These are phyloP conservation scores for Rubroshorea leprosula DNA, from an alignment of 345 rosid genomes.

Conservation along the genomic window DNA sequence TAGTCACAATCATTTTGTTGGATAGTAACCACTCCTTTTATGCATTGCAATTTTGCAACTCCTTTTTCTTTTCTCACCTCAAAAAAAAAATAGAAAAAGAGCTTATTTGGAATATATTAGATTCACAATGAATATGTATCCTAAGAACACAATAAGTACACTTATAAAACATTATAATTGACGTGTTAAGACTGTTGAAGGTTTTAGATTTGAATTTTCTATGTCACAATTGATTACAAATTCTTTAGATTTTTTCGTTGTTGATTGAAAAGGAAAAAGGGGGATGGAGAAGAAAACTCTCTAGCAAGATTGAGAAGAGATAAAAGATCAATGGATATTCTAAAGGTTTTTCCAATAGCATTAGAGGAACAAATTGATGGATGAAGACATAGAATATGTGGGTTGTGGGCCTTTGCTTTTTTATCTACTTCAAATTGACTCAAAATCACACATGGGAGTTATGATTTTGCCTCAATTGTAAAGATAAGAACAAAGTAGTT, in stretches of 20 bases:
- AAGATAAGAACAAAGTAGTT: slow-evolving; percentile 24
- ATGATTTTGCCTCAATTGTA: slow-evolving; percentile 19
- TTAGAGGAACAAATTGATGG: slow-evolving; percentile 8
- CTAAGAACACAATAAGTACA: too few species aligned
- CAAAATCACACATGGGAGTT: slow-evolving; percentile 18
- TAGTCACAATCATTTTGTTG: background rate
- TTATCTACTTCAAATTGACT: slow-evolving; percentile 17
- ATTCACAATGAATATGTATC: too few species aligned
- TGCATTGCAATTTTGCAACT: too few species aligned
- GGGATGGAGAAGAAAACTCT: background rate
- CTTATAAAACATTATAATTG: too few species aligned
- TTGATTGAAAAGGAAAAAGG: background rate
- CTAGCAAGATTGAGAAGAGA: background rate
- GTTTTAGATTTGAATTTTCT: too few species aligned
- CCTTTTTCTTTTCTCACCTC: too few species aligned
- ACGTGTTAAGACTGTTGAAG: too few species aligned
- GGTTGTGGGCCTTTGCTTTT: slow-evolving; percentile 28
- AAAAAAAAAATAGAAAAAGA: too few species aligned
- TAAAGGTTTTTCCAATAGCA: background rate
- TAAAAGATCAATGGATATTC: background rate
- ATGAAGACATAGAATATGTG: slow-evolving; percentile 15
- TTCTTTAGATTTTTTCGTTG: too few species aligned
- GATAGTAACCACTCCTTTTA: too few species aligned
- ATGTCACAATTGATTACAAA: too few species aligned
- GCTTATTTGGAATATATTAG: too few species aligned